A percentile compares a stretch with the other conserved stretches of the same genome.
These are phyloP conservation scores for Macrotyloma uniflorum DNA, from an alignment of 306 rosid genomes.

Conservation along the genomic window DNA sequence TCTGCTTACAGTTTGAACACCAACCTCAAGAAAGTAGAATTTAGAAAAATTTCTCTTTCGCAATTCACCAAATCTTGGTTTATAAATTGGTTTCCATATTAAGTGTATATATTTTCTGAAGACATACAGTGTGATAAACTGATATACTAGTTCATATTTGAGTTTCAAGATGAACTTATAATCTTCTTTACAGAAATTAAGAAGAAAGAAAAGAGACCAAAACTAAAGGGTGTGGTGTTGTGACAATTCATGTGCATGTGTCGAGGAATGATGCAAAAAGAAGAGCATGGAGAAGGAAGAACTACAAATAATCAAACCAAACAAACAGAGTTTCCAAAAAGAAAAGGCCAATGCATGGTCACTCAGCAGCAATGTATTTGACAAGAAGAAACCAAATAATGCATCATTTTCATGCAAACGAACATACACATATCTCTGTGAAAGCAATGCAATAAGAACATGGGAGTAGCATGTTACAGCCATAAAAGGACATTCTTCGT, in stretches of 20 bases:
- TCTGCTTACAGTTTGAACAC: no score
- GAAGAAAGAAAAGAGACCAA: no score
- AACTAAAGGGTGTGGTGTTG: background rate
- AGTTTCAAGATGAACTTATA: no score
- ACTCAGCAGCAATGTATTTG: conserved; percentile 2
- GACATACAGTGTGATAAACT: no score
- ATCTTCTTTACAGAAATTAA: no score
- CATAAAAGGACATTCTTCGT: background rate
- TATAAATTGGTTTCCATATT: no score
- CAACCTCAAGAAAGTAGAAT: no score
- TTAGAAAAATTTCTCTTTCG: background rate
- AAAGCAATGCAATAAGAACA: background rate
- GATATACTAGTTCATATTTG: no score
- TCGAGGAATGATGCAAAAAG: conserved; percentile 22
- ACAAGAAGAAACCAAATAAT: conserved; percentile 28
- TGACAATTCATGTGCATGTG: conserved; percentile 32
- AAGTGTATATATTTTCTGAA: no score
- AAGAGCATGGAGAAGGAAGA: conserved; percentile 24
- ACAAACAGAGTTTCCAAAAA: conserved; percentile 40
- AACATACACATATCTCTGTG: conserved; percentile 20
- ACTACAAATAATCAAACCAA: conserved; percentile 27
- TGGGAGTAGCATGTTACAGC: background rate
- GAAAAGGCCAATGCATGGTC: conserved; percentile 44
- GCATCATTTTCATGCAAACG: conserved; percentile 17
- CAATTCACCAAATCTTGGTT: background rate